Conservation (phyloP, 352 stramenopile species). For the Peronospora belbahrii region DNA sequence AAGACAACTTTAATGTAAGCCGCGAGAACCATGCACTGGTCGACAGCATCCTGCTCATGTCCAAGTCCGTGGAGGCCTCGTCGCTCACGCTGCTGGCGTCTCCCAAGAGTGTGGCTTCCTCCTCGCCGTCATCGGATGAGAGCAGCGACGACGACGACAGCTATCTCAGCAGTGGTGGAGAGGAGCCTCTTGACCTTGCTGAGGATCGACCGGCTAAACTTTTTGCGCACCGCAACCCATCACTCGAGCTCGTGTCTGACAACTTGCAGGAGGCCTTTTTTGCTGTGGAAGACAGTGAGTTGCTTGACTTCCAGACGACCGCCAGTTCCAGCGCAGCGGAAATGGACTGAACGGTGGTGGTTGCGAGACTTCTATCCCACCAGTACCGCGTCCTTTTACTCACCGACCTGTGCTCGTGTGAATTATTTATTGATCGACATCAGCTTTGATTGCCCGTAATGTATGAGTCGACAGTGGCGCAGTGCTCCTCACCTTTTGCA, state of each 20-base stretch:
- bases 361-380: not conserved
- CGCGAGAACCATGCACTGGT: constrained; percentile 62
- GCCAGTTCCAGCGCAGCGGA: constrained; percentile 12
- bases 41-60: constrained; percentile 74
- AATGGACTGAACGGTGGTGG: constrained; percentile 19
- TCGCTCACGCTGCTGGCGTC: constrained; percentile 43
- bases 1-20: constrained; percentile 28
- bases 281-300: constrained; percentile 51
- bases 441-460: constrained; percentile 32
- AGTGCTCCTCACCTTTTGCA: constrained; percentile 1
- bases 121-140: constrained; percentile 36
- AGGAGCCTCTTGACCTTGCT: constrained; percentile 32
- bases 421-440: constrained; percentile 41
- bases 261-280: constrained; percentile 69
- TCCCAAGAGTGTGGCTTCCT: constrained; percentile 55
- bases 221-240: constrained; percentile 23
- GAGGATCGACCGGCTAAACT: constrained; percentile 26
- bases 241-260: constrained; percentile 67
- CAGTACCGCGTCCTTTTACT: constrained; percentile 6
- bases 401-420: constrained; percentile 18
- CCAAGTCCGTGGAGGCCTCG: constrained; percentile 54
- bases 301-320: constrained; percentile 50
- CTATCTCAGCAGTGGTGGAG: constrained; percentile 22
- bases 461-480: constrained; percentile 28
- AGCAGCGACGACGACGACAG: constrained; percentile 41